These are phyloP conservation scores for Agastache rugosa DNA, from an alignment of 257 asterid genomes.

Conservation along the genomic window DNA sequence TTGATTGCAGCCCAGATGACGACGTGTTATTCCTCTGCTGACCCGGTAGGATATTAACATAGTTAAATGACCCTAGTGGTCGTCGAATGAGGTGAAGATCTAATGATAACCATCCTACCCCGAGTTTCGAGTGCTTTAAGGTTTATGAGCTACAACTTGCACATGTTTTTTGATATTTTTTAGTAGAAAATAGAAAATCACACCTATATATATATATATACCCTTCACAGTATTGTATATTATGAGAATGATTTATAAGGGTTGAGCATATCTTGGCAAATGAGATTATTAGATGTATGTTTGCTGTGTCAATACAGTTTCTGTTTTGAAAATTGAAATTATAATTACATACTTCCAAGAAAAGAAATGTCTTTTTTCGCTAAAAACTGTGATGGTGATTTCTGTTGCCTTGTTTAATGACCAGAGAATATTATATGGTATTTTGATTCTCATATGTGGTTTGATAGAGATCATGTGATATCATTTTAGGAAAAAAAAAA, in stretches of 20 bases:
- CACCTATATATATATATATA: background rate
- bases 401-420: background rate
- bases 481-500: background rate
- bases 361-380: background rate
- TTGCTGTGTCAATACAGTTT: conserved; percentile 24
- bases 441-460: no score
- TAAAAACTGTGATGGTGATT: background rate
- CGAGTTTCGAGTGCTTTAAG: background rate
- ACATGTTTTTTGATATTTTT: conserved; percentile 19
- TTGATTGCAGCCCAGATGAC: background rate
- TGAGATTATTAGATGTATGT: conserved; percentile 12
- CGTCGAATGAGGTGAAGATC: conserved; percentile 24
- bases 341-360: conserved; percentile 18
- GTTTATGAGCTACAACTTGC: conserved; percentile 20
- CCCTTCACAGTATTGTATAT: conserved; percentile 37
- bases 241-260: conserved; percentile 20
- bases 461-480: no score
- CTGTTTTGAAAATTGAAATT: conserved; percentile 21
- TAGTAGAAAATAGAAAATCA: conserved; percentile 25
- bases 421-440: background rate
- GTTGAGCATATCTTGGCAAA: conserved; percentile 29
- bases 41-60: conserved; percentile 3
- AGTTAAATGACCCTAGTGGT: conserved; percentile 4
- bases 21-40: background rate
- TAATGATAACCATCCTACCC: background rate